These are phyloP conservation scores for Ophiostoma populinum DNA, from an alignment of 2,329 filamentous ascomycete genomes.

Conservation along the genomic window DNA sequence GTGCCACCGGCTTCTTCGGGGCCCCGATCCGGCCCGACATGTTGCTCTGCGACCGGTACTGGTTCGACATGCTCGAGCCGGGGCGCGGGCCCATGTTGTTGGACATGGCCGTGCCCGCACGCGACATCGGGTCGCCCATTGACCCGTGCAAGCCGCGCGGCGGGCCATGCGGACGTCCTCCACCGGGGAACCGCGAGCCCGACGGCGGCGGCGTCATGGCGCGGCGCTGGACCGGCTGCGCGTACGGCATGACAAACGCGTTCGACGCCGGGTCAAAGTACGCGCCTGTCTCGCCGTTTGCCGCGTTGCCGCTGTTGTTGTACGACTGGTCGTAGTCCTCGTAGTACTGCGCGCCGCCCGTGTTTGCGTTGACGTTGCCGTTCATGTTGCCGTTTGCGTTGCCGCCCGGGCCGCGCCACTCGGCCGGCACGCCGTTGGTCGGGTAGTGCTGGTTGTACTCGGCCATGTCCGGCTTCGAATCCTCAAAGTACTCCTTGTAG, in stretches of 20 bases:
- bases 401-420: no score
- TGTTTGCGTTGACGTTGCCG: slow-evolving; percentile 3
- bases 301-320: slow-evolving; percentile 35
- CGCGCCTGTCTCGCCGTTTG: slow-evolving; percentile 37
- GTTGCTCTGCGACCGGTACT: slow-evolving; percentile 20
- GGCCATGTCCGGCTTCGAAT: slow-evolving; percentile 34
- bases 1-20: slow-evolving; percentile 37
- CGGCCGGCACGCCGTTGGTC: slow-evolving; percentile 6
- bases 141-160: slow-evolving; percentile 25
- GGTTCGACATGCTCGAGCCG: slow-evolving; percentile 17
- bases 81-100: slow-evolving; percentile 23
- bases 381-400: no score
- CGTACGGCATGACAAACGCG: slow-evolving; percentile 62
- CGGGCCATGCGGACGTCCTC: slow-evolving; percentile 19
- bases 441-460: slow-evolving; percentile 14
- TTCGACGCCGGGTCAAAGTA: slow-evolving; percentile 51
- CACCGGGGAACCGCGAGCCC: slow-evolving; percentile 25
- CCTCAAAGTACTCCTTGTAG: slow-evolving; percentile 99
- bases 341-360: slow-evolving; percentile 34
- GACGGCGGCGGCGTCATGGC: slow-evolving; percentile 88
- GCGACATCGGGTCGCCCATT: slow-evolving; percentile 22
- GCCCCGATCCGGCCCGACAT: slow-evolving; percentile 27
- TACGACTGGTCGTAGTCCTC: slow-evolving; percentile 62
- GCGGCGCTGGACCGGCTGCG: slow-evolving; percentile 69
- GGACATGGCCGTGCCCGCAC: slow-evolving; percentile 19